Percentiles rank a stretch among this genome's conserved stretches.
Conservation (phyloP, 2,329 filamentous ascomycete species). For the Aspergillus sp. region DNA sequence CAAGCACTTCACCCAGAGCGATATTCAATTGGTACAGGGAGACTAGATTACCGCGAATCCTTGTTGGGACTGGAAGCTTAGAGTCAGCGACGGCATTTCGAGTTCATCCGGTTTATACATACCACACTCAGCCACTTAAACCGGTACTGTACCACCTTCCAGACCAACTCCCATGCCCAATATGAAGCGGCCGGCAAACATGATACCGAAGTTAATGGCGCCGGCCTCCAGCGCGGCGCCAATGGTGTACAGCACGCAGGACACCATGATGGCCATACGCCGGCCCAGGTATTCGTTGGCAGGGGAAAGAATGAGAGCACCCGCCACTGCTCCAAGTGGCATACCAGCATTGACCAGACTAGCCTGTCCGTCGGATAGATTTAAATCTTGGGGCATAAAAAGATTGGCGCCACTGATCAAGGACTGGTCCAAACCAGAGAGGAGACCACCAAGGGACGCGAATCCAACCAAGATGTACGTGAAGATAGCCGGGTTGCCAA, state of each 20-base stretch:
- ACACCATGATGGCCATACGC: conserved; percentile 59
- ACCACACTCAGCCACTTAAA: conserved; percentile 59
- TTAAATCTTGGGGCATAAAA: conserved; percentile 52
- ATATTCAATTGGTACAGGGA: conserved; percentile 70
- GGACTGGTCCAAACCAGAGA: conserved; percentile 64
- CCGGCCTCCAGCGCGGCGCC: conserved; percentile 61
- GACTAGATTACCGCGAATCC: conserved; percentile 61
- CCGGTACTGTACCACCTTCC: conserved; percentile 64
- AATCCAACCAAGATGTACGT: conserved; percentile 61
- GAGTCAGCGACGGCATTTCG: conserved; percentile 28
- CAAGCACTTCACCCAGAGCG: conserved; percentile 62
- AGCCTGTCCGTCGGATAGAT: conserved; percentile 48
- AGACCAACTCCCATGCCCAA: conserved; percentile 63
- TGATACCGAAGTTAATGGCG: conserved; percentile 60
- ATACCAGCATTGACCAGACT: conserved; percentile 61
- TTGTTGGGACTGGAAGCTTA: conserved; percentile 45
- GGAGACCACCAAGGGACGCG: conserved; percentile 64
- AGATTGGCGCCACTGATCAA: conserved; percentile 60
- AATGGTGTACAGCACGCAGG: conserved; percentile 60
- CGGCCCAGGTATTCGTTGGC: conserved; percentile 59
- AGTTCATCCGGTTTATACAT: conserved; percentile 7
- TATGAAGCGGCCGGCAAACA: conserved; percentile 58
- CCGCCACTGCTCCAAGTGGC: conserved; percentile 62
- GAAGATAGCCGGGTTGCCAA: conserved; percentile 52
- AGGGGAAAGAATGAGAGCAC: conserved; percentile 57